Evolutionary conservation across 176 grass and related monocot genomes (phyloP).

Genomic region (Oryza glaberrima): DNA sequence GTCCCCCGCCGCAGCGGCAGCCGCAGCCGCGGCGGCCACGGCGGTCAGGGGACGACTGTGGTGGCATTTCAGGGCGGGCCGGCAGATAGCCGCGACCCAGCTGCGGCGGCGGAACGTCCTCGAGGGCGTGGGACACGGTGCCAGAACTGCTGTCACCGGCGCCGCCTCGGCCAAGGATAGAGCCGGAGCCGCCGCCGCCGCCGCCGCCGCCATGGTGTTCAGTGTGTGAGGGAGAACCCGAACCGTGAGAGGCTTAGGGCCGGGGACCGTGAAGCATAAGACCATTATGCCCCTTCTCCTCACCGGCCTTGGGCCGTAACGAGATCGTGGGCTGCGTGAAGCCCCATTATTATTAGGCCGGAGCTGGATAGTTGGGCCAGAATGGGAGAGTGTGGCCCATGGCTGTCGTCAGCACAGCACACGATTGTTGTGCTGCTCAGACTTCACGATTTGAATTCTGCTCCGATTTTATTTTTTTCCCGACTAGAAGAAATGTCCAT

Average conservation of each 20-base stretch:
- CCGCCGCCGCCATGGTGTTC: constrained; percentile 5
- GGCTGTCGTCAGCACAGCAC: no score
- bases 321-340: background rate
- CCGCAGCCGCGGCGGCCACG: background rate
- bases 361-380: no score
- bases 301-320: background rate
- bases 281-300: background rate
- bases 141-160: background rate
- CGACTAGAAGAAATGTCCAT: no score
- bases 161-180: constrained; percentile 4
- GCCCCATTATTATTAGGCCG: no score
- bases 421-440: no score
- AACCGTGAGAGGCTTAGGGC: constrained; percentile 17
- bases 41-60: constrained; percentile 10
- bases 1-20: background rate
- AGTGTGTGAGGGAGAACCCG: background rate
- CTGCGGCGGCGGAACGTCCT: background rate
- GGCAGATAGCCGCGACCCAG: background rate
- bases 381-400: no score
- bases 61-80: constrained; percentile 20
- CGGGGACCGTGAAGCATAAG: background rate
- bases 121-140: background rate
- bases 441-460: no score
- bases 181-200: constrained; percentile 29
- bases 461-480: no score